Base-by-base conservation (phyloP, 2,329 filamentous ascomycete species). In the Penicillium oxalicum region DNA sequence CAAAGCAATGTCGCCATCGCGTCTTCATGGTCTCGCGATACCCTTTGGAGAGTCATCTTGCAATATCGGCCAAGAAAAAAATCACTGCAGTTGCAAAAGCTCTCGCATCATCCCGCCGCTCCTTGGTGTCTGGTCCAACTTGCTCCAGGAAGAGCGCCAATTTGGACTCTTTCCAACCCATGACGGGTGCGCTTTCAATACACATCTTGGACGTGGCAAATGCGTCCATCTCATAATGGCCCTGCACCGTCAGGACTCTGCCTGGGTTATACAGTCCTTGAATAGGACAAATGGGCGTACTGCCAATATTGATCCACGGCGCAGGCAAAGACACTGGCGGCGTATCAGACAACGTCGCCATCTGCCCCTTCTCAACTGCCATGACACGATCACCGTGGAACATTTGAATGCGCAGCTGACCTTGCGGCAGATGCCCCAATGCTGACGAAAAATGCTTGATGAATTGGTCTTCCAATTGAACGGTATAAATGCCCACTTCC, bases 61-160 rank as follows among this genome's bases (percentile, higher is more conserved):
- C 54, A 44, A 56, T 37, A 13, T 53, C 56, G 40, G 57, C 54
- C 51, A 60, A 42, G 42, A 59, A 60, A 4, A 35, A 53, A 9
- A 60, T 48, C n/a, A 62, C 60, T 27, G 59, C 60, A 7, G 53
- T 50, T 9, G 60, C 60, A 49, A 62, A 60, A 12, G 52, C 50
- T 51, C 53, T 54, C 2, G 56, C 50, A 49, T 60, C 57, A 47
- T 58, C 54, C 34, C 53, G 52, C n/a, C 45, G 36, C 34, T 55
- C 54, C 40, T 52, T 36, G 9, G 55, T 13, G 38, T 59, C 57
- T 45, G 55, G 56, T 2, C 56, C 57, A 40, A 60, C 52, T 34
- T 60, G 57, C 44, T 60, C 57, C 51, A 60, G 35, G 42, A 57
- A 59, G 27, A 60, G 24, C 0, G 57, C 56, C 40, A 60, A 35